Base-by-base conservation (phyloP, 768 basidiomycete species). In the Zangia roseola region DNA sequence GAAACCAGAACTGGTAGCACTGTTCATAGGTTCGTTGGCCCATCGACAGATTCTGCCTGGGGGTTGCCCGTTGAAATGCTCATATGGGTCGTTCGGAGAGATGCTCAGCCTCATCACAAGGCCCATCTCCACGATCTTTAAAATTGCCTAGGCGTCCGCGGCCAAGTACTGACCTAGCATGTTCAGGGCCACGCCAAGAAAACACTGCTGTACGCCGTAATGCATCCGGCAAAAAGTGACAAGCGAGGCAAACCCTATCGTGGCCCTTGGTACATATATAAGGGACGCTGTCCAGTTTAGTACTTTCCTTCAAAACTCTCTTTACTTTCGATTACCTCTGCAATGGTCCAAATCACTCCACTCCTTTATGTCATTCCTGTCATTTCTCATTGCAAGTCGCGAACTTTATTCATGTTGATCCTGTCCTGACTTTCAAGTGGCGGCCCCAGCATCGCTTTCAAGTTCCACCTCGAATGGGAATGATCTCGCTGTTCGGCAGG, bases 261-360 rank as follows among this genome's bases (percentile, higher is more conserved):
- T n/a, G n/a, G n/a, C n/a, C 14, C 41, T 31, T 9, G 24, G 19
- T 36, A 20, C 5, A n/a, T 49, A 45, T 49, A 36, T 42, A 51
- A 60, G 20, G 38, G 16, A 23, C 7, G 6, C 17, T 17, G 17
- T 8, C 14, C 21, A 10, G n/a, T 23, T 19, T 6, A 2, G 10
- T 12, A 28, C n/a, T 7, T 23, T 21, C 10, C 13, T n/a, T 39
- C 36, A 26, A 5, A 7, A 12, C 4, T 7, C 6, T 40, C 17
- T 16, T 35, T 37, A 23, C 3, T 26, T 25, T 38, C 36, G 26
- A 23, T 6, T 8, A 23, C 6, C 16, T 33, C 19, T 20, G 45
- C 24, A 36, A 65, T 63, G 63, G 62, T 65, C 41, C 54, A 53
- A 52, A 54, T 57, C 28, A 2, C 50, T 10, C 33, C 63, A 6